Evolutionary conservation across 306 rosid genomes (phyloP).

Genomic region (Rosa lucieae): DNA sequence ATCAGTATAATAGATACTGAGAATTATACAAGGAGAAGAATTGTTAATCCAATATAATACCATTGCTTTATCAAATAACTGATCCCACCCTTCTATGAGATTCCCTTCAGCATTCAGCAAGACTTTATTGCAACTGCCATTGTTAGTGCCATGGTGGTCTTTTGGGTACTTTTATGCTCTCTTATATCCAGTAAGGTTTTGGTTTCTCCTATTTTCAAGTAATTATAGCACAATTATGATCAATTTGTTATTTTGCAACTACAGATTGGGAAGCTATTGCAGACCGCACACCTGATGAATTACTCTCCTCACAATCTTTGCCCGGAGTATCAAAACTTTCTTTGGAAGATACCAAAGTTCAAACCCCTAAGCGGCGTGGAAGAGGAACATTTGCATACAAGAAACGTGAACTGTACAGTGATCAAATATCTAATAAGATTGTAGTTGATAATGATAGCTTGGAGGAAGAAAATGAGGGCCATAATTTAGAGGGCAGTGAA

Average conservation of each 20-base stretch:
- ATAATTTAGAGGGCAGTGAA: slow-evolving; percentile 40
- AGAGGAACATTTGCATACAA: slow-evolving; percentile 88
- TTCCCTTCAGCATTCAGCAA: background rate
- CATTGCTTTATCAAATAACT: background rate
- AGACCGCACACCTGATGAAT: slow-evolving; percentile 63
- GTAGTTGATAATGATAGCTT: slow-evolving; percentile 22
- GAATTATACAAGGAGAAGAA: background rate
- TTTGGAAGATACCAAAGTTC: slow-evolving; percentile 48
- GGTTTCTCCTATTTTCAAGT: background rate
- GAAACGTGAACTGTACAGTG: slow-evolving; percentile 70
- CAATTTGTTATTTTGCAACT: slow-evolving; percentile 25
- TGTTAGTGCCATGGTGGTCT: background rate
- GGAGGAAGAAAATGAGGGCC: slow-evolving; percentile 38
- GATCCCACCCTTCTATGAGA: background rate
- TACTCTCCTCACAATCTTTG: slow-evolving; percentile 49
- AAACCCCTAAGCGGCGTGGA: slow-evolving; percentile 77
- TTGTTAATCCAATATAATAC: background rate
- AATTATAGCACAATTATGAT: slow-evolving; percentile 6
- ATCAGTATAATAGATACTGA: background rate
- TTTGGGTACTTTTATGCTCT: background rate
- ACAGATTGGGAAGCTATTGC: slow-evolving; percentile 98
- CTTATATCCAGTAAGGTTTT: background rate
- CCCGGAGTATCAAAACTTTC: slow-evolving; percentile 53
- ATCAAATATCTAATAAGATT: slow-evolving; percentile 46
- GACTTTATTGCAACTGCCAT: background rate